A percentile compares a stretch with the other conserved stretches of the same genome.
Evolutionary conservation across 208 protist species (phyloP).

Genomic region (Leishmania mexicana): DNA sequence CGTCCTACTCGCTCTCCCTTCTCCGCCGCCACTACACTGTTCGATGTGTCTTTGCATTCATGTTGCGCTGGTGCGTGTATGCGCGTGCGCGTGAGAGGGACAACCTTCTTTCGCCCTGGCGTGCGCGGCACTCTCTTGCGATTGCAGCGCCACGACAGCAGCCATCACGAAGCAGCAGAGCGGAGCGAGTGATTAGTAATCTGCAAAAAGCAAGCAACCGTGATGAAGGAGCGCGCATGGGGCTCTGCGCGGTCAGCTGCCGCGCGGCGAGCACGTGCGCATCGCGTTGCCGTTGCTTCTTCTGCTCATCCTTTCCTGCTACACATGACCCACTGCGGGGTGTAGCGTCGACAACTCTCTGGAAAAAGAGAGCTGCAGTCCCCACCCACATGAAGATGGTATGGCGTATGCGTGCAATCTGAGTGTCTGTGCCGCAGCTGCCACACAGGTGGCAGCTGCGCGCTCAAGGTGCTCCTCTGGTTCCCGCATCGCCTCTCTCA

Average conservation of each 20-base stretch:
- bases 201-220: neutral
- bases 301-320: neutral
- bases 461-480: neutral
- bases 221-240: neutral
- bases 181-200: neutral
- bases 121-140: no score
- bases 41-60: no score
- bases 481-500: neutral
- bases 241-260: neutral
- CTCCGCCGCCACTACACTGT: neutral
- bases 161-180: neutral
- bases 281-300: neutral
- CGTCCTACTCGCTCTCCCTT: neutral
- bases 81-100: no score
- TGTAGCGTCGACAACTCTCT: neutral
- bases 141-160: neutral
- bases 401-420: neutral
- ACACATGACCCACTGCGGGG: neutral
- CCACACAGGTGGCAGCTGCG: no score
- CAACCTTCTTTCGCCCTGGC: no score
- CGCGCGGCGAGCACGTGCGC: neutral
- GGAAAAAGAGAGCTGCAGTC: neutral
- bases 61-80: no score
- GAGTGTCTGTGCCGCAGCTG: neutral
- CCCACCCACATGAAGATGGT: neutral